Evolutionary conservation across 2,329 filamentous ascomycete genomes (phyloP).

Genomic region (Penicillium capsulatum): DNA sequence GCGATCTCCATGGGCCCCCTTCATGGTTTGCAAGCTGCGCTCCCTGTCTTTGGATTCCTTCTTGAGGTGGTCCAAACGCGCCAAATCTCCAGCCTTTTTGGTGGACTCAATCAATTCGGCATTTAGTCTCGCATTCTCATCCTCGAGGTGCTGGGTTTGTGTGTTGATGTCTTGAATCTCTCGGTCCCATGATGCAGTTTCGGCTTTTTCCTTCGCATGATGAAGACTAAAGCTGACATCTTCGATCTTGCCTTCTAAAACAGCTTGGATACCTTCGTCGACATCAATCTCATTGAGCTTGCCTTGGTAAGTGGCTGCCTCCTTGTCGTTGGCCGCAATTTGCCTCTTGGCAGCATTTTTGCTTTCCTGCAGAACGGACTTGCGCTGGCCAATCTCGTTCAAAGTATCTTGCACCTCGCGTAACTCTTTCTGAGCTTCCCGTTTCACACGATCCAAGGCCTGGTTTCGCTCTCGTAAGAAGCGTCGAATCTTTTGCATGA

Average conservation of each 20-base stretch:
- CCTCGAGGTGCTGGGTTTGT: slow-evolving; percentile 65
- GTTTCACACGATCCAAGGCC: slow-evolving; percentile 68
- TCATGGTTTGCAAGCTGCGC: slow-evolving; percentile 72
- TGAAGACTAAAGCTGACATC: slow-evolving; percentile 63
- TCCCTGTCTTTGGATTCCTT: slow-evolving; percentile 73
- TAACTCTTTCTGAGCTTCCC: slow-evolving; percentile 69
- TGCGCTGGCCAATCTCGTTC: slow-evolving; percentile 68
- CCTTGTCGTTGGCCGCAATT: slow-evolving; percentile 69
- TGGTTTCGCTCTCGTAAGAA: slow-evolving; percentile 73
- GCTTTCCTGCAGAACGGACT: slow-evolving; percentile 66
- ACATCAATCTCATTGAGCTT: slow-evolving; percentile 69
- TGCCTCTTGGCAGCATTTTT: slow-evolving; percentile 70
- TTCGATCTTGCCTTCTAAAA: slow-evolving; percentile 68
- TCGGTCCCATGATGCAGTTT: slow-evolving; percentile 63
- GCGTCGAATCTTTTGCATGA: slow-evolving; percentile 72
- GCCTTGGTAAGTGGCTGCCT: slow-evolving; percentile 61
- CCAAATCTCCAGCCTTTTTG: slow-evolving; percentile 73
- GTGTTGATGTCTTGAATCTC: slow-evolving; percentile 64
- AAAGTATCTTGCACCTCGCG: slow-evolving; percentile 68
- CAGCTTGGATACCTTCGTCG: slow-evolving; percentile 78
- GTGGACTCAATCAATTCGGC: slow-evolving; percentile 81
- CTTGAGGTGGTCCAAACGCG: slow-evolving; percentile 75
- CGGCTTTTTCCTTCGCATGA: slow-evolving; percentile 60
- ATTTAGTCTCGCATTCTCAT: slow-evolving; percentile 66
- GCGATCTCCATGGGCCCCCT: slow-evolving; percentile 67